A percentile compares a stretch with the other conserved stretches of the same genome.
Evolutionary conservation across 176 grass and related monocot genomes (phyloP).

Genomic region (Carex parvula): DNA sequence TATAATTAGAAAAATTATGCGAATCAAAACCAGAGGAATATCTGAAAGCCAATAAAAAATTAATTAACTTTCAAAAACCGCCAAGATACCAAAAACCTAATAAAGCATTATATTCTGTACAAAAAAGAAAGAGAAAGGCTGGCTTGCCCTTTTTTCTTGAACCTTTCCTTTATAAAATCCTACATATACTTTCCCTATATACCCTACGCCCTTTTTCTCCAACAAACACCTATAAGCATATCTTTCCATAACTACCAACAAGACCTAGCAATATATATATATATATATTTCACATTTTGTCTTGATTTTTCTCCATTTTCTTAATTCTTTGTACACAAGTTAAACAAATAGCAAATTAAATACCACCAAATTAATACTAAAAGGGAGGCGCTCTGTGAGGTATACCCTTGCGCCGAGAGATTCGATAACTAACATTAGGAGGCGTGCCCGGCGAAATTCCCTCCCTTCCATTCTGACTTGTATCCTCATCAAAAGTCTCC

Average conservation of each 20-base stretch:
- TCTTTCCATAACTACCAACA: constrained; percentile 30
- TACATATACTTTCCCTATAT: constrained; percentile 30
- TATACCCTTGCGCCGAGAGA: constrained; percentile 40
- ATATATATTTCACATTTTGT: constrained; percentile 17
- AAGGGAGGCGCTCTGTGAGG: constrained; percentile 46
- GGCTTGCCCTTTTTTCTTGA: constrained; percentile 17
- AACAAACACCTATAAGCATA: constrained; percentile 28
- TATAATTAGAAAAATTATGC: not conserved
- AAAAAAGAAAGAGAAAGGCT: constrained; percentile 29
- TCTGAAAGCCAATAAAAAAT: constrained; percentile 11
- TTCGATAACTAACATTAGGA: constrained; percentile 41
- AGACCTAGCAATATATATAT: constrained; percentile 20
- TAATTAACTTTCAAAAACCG: constrained; percentile 7
- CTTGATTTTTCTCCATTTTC: constrained; percentile 17
- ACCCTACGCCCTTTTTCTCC: constrained; percentile 22
- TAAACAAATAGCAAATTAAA: not conserved
- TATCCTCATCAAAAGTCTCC: constrained; percentile 2
- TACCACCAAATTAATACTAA: constrained; percentile 16
- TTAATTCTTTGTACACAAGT: constrained; percentile 9
- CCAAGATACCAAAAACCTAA: constrained; percentile 21
- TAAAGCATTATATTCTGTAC: constrained; percentile 31
- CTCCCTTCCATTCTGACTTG: not conserved
- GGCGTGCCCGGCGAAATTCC: constrained; percentile 39
- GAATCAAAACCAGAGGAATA: not conserved
- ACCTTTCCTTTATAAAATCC: constrained; percentile 31